Evolutionary conservation across 169 alveolate species (phyloP), one percentile per base, ranked within the genome.

Genomic region (Condylostoma magnum): DNA sequence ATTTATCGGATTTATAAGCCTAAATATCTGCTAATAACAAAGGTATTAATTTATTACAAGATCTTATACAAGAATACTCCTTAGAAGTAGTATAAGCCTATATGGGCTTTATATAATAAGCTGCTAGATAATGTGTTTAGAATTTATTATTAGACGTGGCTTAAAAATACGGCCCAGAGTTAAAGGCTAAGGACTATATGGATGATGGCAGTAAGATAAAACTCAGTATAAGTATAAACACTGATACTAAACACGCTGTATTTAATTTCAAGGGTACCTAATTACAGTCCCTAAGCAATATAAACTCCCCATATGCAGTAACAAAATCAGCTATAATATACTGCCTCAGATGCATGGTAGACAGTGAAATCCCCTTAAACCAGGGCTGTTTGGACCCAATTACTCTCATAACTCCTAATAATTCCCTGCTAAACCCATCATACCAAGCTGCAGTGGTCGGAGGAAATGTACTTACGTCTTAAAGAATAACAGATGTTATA

Each of bases 331-430:
- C 97, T n/a, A 76, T 92, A 20, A 86, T 92, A 43, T 92, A 92
- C 81, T 84, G 93, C 38, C 56, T 92, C 18, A 82, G 97, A 65
- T 84, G 92, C 50, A 56, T 92, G 41, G 94, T 92, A 10, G 82
- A 83, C 66, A 38, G 69, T 31, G 94, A 87, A 27, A 92, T 92
- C 50, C 97, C 95, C n/a, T 72, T 92, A 30, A 92, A 92, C 60
- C 76, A 85, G 75, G 97, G 97, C 0, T 89, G 95, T 58, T 65
- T 92, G 44, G 84, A 78, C 43, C 95, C 95, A 20, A 86, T 90
- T n/a, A 43, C 82, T 50, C 69, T 87, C 6, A 51, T 41, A 2
- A 66, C 90, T 0, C 95, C 95, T 20, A 70, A 82, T 27, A 60
- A 80, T 36, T 69, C 87, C 63, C 6, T 92, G 12, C 67, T 92